These are phyloP conservation scores for Noccaea caerulescens DNA, from an alignment of 345 rosid species.

Conservation along the genomic window DNA sequence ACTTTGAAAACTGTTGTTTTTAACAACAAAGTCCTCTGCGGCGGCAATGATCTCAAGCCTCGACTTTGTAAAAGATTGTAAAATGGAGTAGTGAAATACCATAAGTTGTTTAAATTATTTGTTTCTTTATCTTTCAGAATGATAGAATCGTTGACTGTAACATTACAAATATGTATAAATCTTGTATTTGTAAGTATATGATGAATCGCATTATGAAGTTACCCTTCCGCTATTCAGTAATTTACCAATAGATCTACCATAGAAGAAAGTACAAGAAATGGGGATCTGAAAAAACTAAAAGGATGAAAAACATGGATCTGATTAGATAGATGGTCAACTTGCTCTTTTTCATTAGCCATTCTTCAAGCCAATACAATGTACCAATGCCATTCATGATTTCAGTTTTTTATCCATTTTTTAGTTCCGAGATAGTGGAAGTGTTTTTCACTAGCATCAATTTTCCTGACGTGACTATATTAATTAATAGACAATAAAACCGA, in stretches of 20 bases:
- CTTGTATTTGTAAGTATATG: neutral
- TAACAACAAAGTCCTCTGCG: no score
- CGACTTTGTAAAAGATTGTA: no score
- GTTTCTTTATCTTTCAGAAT: neutral
- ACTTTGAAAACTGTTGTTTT: no score
- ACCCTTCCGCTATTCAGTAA: neutral
- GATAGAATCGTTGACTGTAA: neutral
- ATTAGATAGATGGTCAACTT: constrained; percentile 2
- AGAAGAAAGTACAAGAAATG: neutral
- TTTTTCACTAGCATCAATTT: constrained; percentile 11
- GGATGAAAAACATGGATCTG: constrained; percentile 1
- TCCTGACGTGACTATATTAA: constrained; percentile 22
- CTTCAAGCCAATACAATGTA: constrained; percentile 15
- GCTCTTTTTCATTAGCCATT: neutral
- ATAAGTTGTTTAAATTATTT: neutral
- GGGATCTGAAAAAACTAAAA: neutral
- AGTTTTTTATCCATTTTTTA: neutral
- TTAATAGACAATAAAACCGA: constrained; percentile 11
- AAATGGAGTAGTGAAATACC: neutral
- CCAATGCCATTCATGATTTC: constrained; percentile 17
- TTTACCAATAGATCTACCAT: neutral
- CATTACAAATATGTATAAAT: neutral
- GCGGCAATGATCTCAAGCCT: no score
- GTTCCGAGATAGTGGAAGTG: constrained; percentile 27
- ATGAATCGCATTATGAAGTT: neutral